Evolutionary conservation across 371 early-diverging fungal species (phyloP).

Genomic region (Dichotomocladium elegans): DNA sequence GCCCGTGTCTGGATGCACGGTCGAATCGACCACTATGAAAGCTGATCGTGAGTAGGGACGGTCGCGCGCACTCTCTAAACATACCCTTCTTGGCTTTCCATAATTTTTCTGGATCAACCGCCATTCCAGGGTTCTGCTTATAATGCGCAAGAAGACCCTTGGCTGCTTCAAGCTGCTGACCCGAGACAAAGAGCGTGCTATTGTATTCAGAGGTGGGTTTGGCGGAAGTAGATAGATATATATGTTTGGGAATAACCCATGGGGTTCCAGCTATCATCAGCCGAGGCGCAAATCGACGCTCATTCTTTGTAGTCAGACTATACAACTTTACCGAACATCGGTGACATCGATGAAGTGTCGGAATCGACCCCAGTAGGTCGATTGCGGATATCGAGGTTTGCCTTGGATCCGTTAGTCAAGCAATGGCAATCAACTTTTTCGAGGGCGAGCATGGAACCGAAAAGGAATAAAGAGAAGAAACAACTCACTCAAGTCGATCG

Average conservation of each 20-base stretch:
- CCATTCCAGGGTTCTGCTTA: slow-evolving; percentile 36
- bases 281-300: not conserved
- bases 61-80: not conserved
- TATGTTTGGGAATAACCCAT: not conserved
- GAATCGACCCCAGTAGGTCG: slow-evolving; percentile 70
- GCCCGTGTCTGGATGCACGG: slow-evolving; percentile 81
- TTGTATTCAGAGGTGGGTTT: no score
- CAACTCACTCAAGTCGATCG: slow-evolving; percentile 4
- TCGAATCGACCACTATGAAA: slow-evolving; percentile 62
- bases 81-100: slow-evolving; percentile 77
- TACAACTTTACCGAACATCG: slow-evolving; percentile 56
- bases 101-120: slow-evolving; percentile 44
- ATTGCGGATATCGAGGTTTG: slow-evolving; percentile 66
- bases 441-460: no score
- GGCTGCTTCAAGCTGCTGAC: slow-evolving; percentile 51
- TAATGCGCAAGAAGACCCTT: slow-evolving; percentile 57
- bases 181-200: slow-evolving; percentile 65
- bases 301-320: no score
- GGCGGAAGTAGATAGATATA: no score
- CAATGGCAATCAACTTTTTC: not conserved
- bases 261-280: no score
- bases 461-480: not conserved
- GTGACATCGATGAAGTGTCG: slow-evolving; percentile 74
- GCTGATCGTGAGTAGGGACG: not conserved
- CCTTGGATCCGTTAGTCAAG: slow-evolving; percentile 18